Conservation (phyloP, 2,329 filamentous ascomycete species). For the Phaeophleospora eucalypticola region DNA sequence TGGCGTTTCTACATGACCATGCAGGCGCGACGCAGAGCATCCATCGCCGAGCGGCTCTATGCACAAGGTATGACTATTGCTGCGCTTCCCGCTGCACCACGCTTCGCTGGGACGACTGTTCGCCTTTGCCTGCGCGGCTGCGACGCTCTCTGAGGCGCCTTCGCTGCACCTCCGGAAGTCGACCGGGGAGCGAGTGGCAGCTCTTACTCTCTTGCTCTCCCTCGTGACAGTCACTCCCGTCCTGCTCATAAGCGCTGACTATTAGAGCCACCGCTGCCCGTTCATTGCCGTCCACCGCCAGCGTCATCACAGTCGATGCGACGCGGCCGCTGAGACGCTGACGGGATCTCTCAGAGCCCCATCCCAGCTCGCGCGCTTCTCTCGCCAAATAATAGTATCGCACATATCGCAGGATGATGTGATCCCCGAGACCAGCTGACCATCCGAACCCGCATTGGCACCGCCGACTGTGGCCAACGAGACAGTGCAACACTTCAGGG, state of each 20-base stretch:
- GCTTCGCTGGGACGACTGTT: no score
- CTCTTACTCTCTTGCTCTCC: no score
- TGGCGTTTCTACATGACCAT: not conserved
- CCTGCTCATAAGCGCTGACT: no score
- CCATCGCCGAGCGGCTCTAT: not conserved
- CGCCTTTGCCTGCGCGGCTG: no score
- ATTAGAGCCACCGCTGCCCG: not conserved
- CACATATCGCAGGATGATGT: not conserved
- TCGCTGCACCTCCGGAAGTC: no score
- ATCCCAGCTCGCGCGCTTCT: conserved; percentile 7
- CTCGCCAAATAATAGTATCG: not conserved
- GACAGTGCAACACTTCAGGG: not conserved
- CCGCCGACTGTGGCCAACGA: not conserved
- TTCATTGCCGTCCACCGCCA: not conserved
- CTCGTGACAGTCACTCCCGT: no score
- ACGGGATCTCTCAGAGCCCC: no score
- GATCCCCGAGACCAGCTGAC: conserved; percentile 2
- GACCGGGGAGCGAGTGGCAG: no score
- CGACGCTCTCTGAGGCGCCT: no score
- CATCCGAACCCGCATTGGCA: conserved; percentile 1
- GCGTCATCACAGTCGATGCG: conserved; percentile 9
- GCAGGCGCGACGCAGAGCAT: not conserved
- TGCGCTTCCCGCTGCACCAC: not conserved
- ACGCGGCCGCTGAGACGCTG: conserved; percentile 3
- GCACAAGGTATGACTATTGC: not conserved